These are phyloP conservation scores for Aotearoamyces nothofagi DNA, from an alignment of 2,329 filamentous ascomycete species.

Conservation along the genomic window DNA sequence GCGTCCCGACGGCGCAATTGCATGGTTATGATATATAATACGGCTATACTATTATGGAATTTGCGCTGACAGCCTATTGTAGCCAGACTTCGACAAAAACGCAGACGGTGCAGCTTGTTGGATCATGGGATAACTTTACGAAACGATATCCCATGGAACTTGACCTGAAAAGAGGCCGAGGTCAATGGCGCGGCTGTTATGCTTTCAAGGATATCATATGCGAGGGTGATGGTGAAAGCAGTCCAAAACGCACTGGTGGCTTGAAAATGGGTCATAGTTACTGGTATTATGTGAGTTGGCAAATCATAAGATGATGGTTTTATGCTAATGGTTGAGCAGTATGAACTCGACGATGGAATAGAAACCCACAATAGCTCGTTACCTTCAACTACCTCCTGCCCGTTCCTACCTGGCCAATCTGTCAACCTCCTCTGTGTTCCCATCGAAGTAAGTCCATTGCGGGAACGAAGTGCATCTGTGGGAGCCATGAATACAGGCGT, in stretches of 20 bases:
- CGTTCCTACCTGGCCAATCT: conserved; percentile 73
- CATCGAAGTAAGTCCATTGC: conserved; percentile 40
- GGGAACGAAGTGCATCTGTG: conserved; percentile 49
- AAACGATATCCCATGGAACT: conserved; percentile 67
- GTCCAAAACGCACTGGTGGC: conserved; percentile 53
- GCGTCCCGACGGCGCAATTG: no score
- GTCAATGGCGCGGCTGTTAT: conserved; percentile 79
- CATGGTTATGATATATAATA: no score
- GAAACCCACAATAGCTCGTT: conserved; percentile 62
- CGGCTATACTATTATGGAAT: no score
- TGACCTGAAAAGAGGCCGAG: conserved; percentile 57
- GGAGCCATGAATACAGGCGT: conserved; percentile 44
- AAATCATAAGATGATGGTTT: conserved; percentile 1
- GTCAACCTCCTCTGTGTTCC: conserved; percentile 79
- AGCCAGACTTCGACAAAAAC: conserved; percentile 46
- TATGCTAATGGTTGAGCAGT: conserved; percentile 35
- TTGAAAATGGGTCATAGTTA: conserved; percentile 88
- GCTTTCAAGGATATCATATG: conserved; percentile 74
- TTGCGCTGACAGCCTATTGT: conserved; percentile 8
- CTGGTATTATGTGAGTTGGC: conserved; percentile 74
- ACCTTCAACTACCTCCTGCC: conserved; percentile 65
- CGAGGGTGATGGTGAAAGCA: conserved; percentile 44
- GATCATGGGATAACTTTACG: conserved; percentile 92
- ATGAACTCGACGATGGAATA: conserved; percentile 63
- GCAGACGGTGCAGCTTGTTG: conserved; percentile 63